A percentile compares a stretch with the other conserved stretches of the same genome.
These are phyloP conservation scores for Fusarium aywerte DNA, from an alignment of 2,329 filamentous ascomycete genomes.

Conservation along the genomic window DNA sequence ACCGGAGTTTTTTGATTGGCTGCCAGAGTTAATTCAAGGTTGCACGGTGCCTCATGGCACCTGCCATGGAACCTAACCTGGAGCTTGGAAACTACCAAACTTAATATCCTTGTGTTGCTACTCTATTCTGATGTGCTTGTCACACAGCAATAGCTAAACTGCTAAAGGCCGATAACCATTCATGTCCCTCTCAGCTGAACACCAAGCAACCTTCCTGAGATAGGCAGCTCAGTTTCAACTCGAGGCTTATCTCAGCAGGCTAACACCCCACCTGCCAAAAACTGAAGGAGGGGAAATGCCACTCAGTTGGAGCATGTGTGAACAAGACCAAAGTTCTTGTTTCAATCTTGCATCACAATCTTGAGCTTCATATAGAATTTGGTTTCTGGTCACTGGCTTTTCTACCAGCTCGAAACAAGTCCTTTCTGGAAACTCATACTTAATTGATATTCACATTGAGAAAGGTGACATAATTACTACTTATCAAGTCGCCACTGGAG, in stretches of 20 bases:
- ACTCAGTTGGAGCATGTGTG: constrained; percentile 1
- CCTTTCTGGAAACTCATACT: neutral
- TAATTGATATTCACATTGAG: neutral
- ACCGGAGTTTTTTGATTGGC: constrained; percentile 13
- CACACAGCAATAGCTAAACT: neutral
- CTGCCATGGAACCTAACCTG: constrained; percentile 13
- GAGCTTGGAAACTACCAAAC: neutral
- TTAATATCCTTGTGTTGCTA: neutral
- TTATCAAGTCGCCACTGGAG: neutral
- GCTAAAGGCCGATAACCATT: neutral
- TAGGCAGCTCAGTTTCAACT: constrained; percentile 1
- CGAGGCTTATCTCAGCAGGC: constrained; percentile 43
- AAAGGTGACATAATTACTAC: neutral
- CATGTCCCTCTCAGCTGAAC: neutral
- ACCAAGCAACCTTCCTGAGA: constrained; percentile 1
- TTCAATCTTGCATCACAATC: constrained; percentile 10
- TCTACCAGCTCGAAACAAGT: neutral
- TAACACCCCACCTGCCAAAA: constrained; percentile 41
- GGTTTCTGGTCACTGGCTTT: neutral
- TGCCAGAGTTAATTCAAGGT: constrained; percentile 15
- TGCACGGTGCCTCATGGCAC: constrained; percentile 19
- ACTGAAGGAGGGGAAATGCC: constrained; percentile 42
- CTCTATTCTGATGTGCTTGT: neutral
- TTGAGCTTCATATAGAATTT: constrained; percentile 6
- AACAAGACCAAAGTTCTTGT: constrained; percentile 1